Evolutionary conservation across 2,329 filamentous ascomycete species (phyloP).

Genomic region (Thielaviopsis populi): DNA sequence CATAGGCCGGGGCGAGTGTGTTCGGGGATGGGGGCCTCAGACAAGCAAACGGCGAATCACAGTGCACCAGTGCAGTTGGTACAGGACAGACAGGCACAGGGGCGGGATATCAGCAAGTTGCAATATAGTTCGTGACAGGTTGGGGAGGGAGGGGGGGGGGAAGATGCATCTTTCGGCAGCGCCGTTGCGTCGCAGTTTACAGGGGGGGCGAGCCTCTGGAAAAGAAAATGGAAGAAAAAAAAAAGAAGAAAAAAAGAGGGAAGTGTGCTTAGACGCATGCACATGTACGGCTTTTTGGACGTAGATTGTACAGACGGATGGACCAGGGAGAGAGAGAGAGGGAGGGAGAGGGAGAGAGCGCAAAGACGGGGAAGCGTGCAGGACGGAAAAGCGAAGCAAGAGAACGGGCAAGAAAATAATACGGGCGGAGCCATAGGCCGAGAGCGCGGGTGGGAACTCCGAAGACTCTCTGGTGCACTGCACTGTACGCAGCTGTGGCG

Average conservation of each 20-base stretch:
- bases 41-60: background rate
- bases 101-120: background rate
- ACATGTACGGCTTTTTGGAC: too few relatives aligned
- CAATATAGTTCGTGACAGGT: background rate
- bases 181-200: background rate
- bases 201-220: background rate
- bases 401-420: background rate
- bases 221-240: background rate
- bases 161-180: too few relatives aligned
- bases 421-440: background rate
- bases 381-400: too few relatives aligned
- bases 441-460: slow-evolving; percentile 1
- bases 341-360: background rate
- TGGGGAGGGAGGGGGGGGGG: too few relatives aligned
- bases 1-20: background rate
- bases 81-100: too few relatives aligned
- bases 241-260: background rate
- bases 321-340: background rate
- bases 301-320: background rate
- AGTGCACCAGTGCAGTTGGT: too few relatives aligned
- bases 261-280: background rate
- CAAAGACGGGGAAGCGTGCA: too few relatives aligned
- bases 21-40: background rate
- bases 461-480: too few relatives aligned
- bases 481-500: background rate